These are phyloP conservation scores for Arthrobotrys entomopaga DNA, from an alignment of 2,329 filamentous ascomycete species.

Conservation along the genomic window DNA sequence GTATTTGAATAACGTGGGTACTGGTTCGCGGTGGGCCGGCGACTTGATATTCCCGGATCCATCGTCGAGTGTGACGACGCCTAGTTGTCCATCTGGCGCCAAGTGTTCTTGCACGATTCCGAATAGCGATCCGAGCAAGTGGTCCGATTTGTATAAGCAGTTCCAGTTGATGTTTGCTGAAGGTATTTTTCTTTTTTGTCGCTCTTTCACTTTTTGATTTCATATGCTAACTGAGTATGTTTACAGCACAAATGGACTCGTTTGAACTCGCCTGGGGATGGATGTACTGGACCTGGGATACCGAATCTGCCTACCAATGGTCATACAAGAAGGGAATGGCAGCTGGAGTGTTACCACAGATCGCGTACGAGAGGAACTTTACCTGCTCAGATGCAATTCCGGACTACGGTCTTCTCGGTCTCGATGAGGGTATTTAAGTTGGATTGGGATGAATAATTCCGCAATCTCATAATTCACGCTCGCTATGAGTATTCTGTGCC, in stretches of 20 bases:
- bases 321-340: constrained; percentile 84
- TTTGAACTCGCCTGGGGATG: constrained; percentile 96
- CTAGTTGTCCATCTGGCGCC: constrained; percentile 74
- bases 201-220: neutral
- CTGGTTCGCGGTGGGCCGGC: constrained; percentile 90
- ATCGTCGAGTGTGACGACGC: constrained; percentile 72
- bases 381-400: constrained; percentile 68
- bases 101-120: constrained; percentile 79
- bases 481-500: neutral
- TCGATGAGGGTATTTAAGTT: constrained; percentile 63
- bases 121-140: constrained; percentile 76
- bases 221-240: constrained; percentile 15
- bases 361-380: constrained; percentile 77
- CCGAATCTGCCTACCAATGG: constrained; percentile 87
- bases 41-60: constrained; percentile 77
- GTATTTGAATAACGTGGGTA: constrained; percentile 84
- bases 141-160: constrained; percentile 79
- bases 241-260: constrained; percentile 83
- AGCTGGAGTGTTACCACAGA: constrained; percentile 80
- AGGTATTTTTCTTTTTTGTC: constrained; percentile 56
- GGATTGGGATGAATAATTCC: neutral
- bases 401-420: constrained; percentile 62
- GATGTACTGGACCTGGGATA: constrained; percentile 99
- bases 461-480: neutral
- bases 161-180: constrained; percentile 91